phyloP scores from a whole-genome alignment of 495 filamentous ascomycete genomes.

The Cryomyces minteri region DNA sequence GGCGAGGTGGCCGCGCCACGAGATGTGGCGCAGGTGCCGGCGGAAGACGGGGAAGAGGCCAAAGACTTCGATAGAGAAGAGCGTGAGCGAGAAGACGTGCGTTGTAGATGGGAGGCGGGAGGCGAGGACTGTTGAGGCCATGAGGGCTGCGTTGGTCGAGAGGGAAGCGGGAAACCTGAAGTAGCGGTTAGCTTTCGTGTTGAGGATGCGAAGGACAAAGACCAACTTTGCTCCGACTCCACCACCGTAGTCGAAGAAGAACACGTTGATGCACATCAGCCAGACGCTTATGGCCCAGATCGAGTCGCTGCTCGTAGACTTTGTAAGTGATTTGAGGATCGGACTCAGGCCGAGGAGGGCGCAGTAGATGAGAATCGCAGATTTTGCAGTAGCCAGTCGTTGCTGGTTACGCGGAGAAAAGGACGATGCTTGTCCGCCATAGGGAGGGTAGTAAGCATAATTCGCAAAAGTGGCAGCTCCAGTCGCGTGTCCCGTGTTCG shows the following conservation, averaged over 20 bases:
- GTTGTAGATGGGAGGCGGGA: constrained; percentile 73
- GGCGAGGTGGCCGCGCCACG: constrained; percentile 63
- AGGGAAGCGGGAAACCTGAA: constrained; percentile 61
- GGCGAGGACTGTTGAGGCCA: constrained; percentile 85
- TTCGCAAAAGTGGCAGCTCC: constrained; percentile 1
- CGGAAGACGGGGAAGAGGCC: constrained; percentile 92
- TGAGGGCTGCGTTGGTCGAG: constrained; percentile 85
- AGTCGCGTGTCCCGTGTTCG: background rate
- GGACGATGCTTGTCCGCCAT: constrained; percentile 11
- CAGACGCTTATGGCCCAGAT: constrained; percentile 95
- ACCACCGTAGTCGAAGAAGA: constrained; percentile 89
- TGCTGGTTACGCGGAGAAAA: constrained; percentile 45
- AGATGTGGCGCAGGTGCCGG: constrained; percentile 62
- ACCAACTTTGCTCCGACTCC: constrained; percentile 37
- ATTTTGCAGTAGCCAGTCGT: constrained; percentile 62
- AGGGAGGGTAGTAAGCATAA: constrained; percentile 10
- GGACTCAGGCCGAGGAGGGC: constrained; percentile 79
- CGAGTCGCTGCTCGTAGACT: constrained; percentile 72
- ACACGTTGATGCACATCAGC: constrained; percentile 86
- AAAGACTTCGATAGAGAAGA: constrained; percentile 95
- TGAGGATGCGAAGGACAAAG: background rate
- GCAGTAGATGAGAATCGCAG: constrained; percentile 83
- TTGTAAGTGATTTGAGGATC: constrained; percentile 84
- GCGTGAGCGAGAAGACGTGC: constrained; percentile 85
- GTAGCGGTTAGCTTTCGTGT: background rate